phyloP scores from a whole-genome alignment of 148 eudicot species.

The Vaccinium vitisidaea region DNA sequence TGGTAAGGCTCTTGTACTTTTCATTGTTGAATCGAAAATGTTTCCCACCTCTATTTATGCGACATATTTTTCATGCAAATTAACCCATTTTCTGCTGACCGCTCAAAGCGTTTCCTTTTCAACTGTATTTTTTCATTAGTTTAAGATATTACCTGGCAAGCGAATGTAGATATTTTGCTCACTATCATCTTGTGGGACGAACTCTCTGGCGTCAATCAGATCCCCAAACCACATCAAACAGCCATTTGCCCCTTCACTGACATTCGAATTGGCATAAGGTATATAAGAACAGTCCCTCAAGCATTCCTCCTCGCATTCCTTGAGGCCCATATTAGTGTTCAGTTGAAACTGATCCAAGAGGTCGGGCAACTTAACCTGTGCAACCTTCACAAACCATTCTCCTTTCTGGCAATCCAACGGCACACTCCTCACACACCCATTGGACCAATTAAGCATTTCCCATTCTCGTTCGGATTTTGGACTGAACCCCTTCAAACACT shows the following conservation, averaged over 20 bases:
- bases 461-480: slow-evolving; percentile 23
- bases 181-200: not conserved
- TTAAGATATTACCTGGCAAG: not conserved
- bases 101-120: not conserved
- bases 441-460: slow-evolving; percentile 21
- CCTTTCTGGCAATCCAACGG: slow-evolving; percentile 7
- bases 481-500: slow-evolving; percentile 24
- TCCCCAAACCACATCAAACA: slow-evolving; percentile 25
- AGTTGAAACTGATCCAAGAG: not conserved
- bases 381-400: slow-evolving; percentile 10
- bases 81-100: not conserved
- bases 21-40: too few relatives aligned
- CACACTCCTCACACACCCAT: slow-evolving; percentile 23
- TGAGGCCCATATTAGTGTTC: not conserved
- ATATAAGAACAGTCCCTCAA: slow-evolving; percentile 18
- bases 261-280: slow-evolving; percentile 13
- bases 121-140: not conserved
- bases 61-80: not conserved
- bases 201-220: slow-evolving; percentile 14
- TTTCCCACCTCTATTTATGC: not conserved
- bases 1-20: too few relatives aligned
- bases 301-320: slow-evolving; percentile 13
- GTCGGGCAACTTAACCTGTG: slow-evolving; percentile 16
- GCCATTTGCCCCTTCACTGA: slow-evolving; percentile 14
- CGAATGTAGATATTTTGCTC: slow-evolving; percentile 19